phyloP scores from a whole-genome alignment of 345 rosid genomes.

The Brassica cretica region DNA sequence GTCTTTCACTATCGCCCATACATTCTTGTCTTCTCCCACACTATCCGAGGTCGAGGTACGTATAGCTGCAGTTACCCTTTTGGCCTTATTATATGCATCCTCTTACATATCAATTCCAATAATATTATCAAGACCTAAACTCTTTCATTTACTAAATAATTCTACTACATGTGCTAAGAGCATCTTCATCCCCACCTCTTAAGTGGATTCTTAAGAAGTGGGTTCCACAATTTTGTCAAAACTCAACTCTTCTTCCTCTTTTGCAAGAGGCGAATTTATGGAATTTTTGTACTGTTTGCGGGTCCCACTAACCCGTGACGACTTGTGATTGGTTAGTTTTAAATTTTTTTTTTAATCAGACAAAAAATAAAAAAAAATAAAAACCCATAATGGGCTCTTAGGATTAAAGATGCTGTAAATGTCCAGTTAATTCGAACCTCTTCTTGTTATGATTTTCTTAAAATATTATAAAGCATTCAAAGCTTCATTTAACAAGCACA shows the following conservation, averaged over 20 bases:
- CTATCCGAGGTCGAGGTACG: background rate
- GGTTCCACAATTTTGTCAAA: no score
- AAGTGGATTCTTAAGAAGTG: no score
- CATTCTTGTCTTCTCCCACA: slow-evolving; percentile 29
- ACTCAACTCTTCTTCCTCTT: no score
- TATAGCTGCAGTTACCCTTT: background rate
- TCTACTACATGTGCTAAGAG: no score
- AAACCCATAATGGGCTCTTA: no score
- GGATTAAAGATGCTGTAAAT: background rate
- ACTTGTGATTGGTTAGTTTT: no score
- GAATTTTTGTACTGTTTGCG: no score
- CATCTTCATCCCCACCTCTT: no score
- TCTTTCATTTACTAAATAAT: background rate
- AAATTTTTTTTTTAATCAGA: no score
- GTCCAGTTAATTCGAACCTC: background rate
- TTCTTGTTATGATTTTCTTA: background rate
- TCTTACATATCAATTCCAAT: background rate
- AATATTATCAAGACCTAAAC: background rate
- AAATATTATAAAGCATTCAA: background rate
- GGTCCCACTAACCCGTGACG: no score
- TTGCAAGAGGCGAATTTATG: no score
- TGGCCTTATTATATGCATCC: background rate
- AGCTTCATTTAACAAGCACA: background rate
- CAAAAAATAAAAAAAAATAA: no score
- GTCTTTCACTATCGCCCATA: slow-evolving; percentile 38